Base-by-base conservation (phyloP, 2,329 filamentous ascomycete species). In the Aureobasidium pullulans region DNA sequence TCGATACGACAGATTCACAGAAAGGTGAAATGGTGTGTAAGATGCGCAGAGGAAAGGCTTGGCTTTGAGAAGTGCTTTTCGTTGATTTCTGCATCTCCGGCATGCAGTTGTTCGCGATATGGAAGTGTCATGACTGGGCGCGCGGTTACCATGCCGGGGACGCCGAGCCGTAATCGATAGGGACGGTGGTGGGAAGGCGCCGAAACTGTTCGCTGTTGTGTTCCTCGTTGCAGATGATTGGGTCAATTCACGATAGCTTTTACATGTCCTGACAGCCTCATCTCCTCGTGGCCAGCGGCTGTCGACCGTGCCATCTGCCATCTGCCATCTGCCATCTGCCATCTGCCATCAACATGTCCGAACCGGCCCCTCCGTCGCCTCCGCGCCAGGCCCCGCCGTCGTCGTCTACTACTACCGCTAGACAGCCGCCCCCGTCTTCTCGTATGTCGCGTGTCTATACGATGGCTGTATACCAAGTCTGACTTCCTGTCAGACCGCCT, bases 401-500 rank as follows among this genome's bases (percentile, higher is more conserved):
- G 11, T 31, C 47, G 16, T 23, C 10, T 13, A 37, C 16, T 13
- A 37, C 16, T 32, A 37, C 46, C 6, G 16, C 48, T 29, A 62
- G 36, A 54, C 15, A 9, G 16, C 50, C 62, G n/a, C 66, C 68
- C 15, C 67, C 70, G 19, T 71, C 72, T 36, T 70, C 73, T 34
- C 75, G 75, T 76, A 69, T 47, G 72, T 68, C 34, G 28, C 42
- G 42, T 32, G 23, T 37, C 13, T 11, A 16, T 32, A 31, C n/a
- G 39, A 11, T 28, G 13, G 10, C 31, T 23, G 16, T 16, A 42
- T 40, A 37, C 31, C 23, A n/a, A 56, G 29, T 56, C 37, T 44
- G 36, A 48, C 36, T 43, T 28, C 42, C 23, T 47, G 32, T 31
- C 65, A 91, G 88, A 92, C 75, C 84, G 89, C 54, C 77, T 93